phyloP scores from a whole-genome alignment of 2,329 filamentous ascomycete genomes.

The Colletotrichum zoysiae region DNA sequence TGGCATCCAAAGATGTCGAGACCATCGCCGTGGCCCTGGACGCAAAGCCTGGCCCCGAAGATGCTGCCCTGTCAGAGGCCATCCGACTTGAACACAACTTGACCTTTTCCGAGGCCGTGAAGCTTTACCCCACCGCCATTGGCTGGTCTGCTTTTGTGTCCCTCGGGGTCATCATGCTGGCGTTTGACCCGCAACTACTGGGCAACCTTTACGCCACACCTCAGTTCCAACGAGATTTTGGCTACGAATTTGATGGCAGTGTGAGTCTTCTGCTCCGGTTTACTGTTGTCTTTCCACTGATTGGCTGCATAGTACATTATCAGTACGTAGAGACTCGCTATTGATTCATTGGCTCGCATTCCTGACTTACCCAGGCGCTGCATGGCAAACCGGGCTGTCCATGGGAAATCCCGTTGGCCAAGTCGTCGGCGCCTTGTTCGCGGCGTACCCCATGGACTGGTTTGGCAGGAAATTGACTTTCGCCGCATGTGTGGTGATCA shows the following conservation, averaged over 20 bases:
- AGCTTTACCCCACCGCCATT: slow-evolving; percentile 60
- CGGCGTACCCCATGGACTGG: slow-evolving; percentile 60
- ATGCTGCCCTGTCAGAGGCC: slow-evolving; percentile 50
- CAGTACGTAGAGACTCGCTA: slow-evolving; percentile 39
- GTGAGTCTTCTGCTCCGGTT: slow-evolving; percentile 35
- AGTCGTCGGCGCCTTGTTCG: slow-evolving; percentile 65
- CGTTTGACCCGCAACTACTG: slow-evolving; percentile 74
- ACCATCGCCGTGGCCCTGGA: slow-evolving; percentile 4
- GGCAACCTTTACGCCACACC: slow-evolving; percentile 72
- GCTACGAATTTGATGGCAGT: slow-evolving; percentile 60
- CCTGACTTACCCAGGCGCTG: slow-evolving; percentile 47
- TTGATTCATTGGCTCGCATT: neutral
- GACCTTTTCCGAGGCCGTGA: slow-evolving; percentile 55
- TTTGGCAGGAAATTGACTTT: slow-evolving; percentile 61
- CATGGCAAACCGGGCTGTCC: slow-evolving; percentile 61
- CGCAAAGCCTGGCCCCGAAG: slow-evolving; percentile 19
- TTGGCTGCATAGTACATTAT: slow-evolving; percentile 50
- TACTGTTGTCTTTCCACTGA: slow-evolving; percentile 1
- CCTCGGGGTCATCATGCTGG: slow-evolving; percentile 70
- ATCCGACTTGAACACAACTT: slow-evolving; percentile 55
- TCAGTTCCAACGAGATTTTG: slow-evolving; percentile 69
- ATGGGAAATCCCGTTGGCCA: slow-evolving; percentile 70
- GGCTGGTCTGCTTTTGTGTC: slow-evolving; percentile 71
- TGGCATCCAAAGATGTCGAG: slow-evolving; percentile 25
- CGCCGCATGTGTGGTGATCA: slow-evolving; percentile 58